phyloP scores from a whole-genome alignment of 305 asterid genomes.

The Nicotiana rustica region DNA sequence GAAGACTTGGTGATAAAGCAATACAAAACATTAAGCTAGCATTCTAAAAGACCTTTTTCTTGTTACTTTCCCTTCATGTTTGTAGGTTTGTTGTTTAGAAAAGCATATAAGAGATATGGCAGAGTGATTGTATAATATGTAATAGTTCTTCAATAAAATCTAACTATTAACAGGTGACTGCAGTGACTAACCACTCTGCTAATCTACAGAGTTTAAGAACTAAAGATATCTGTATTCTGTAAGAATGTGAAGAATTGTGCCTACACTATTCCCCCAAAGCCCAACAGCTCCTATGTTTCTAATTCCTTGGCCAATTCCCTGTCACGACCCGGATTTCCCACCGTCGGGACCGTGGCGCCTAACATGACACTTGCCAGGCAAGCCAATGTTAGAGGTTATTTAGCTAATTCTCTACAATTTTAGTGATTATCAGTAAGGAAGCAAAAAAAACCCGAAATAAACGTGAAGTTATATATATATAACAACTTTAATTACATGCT shows the following conservation, averaged over 20 bases:
- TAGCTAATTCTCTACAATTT: too few relatives aligned
- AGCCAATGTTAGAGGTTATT: too few relatives aligned
- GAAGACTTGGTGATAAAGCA: slow-evolving; percentile 2
- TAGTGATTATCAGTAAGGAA: too few relatives aligned
- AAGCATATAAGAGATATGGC: neutral
- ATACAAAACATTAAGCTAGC: neutral
- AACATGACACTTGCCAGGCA: too few relatives aligned
- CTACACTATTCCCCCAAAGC: too few relatives aligned
- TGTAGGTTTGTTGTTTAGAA: neutral
- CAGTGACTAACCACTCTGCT: neutral
- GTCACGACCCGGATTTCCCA: too few relatives aligned
- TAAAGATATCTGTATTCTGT: neutral
- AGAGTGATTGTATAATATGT: neutral
- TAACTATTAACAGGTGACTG: neutral
- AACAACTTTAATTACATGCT: too few relatives aligned
- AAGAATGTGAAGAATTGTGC: neutral
- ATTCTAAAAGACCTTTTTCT: neutral
- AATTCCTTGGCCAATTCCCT: too few relatives aligned
- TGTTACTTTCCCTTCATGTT: neutral
- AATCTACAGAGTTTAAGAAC: neutral
- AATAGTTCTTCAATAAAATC: neutral
- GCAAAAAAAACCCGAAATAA: too few relatives aligned
- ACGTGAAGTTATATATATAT: too few relatives aligned
- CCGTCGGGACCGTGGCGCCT: too few relatives aligned
- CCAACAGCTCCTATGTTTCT: too few relatives aligned